These are phyloP conservation scores for Epichloe festucae DNA, from an alignment of 2,329 filamentous ascomycete species.

Conservation along the genomic window DNA sequence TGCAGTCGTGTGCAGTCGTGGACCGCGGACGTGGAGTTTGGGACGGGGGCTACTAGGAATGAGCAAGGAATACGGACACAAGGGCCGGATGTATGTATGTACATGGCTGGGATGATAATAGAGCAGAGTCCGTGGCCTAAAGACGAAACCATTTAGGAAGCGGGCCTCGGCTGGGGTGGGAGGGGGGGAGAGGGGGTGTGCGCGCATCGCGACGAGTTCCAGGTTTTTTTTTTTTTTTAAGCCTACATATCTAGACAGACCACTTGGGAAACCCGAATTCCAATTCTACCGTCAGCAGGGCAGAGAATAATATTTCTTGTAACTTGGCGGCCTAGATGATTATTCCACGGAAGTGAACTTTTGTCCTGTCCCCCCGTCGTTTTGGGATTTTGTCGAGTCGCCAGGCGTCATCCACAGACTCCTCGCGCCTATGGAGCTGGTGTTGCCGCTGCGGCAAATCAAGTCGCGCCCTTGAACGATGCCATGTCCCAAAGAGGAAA, in stretches of 20 bases:
- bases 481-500: conserved; percentile 20
- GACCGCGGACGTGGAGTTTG: conserved; percentile 5
- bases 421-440: conserved; percentile 4
- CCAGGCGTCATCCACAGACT: background rate
- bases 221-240: no score
- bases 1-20: background rate
- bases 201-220: background rate
- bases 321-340: no score
- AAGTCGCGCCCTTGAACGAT: conserved; percentile 16
- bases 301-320: no score
- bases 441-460: conserved; percentile 15
- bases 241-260: no score
- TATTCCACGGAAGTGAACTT: no score
- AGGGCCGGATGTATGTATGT: background rate
- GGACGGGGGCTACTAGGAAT: conserved; percentile 1
- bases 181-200: background rate
- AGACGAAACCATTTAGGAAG: background rate
- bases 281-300: no score
- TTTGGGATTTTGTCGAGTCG: background rate
- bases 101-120: background rate
- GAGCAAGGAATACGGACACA: conserved; percentile 4
- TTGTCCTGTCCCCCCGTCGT: no score
- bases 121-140: background rate
- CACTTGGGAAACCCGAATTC: background rate
- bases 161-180: conserved; percentile 1